Evolutionary conservation across 192 early-diverging fungal species (phyloP).

Genomic region (Backusella tuberculispora): DNA sequence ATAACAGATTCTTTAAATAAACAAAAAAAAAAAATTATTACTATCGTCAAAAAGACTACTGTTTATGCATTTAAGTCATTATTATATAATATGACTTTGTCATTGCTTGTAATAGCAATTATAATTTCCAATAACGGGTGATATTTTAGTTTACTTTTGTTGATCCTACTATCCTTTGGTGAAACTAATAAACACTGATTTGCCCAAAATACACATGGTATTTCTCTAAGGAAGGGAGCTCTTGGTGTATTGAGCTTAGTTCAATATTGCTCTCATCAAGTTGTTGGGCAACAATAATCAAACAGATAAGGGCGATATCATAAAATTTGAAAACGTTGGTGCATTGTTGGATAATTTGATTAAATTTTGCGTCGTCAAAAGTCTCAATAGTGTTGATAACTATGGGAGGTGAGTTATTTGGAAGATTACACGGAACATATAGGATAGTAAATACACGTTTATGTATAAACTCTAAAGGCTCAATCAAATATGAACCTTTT

Average conservation of each 20-base stretch:
- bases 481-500: background rate
- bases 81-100: conserved; percentile 14
- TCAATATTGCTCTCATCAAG: conserved; percentile 12
- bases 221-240: conserved; percentile 20
- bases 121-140: conserved; percentile 22
- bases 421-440: background rate
- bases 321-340: conserved; percentile 9
- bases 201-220: conserved; percentile 18
- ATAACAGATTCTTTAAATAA: conserved; percentile 18
- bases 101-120: conserved; percentile 23
- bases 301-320: conserved; percentile 8
- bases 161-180: conserved; percentile 22
- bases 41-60: too few species aligned
- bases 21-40: too few species aligned
- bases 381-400: conserved; percentile 15
- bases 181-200: conserved; percentile 15
- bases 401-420: conserved; percentile 2
- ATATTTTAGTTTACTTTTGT: conserved; percentile 16
- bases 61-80: conserved; percentile 11
- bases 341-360: conserved; percentile 20
- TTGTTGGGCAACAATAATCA: conserved; percentile 19
- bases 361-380: conserved; percentile 9
- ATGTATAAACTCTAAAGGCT: conserved; percentile 5
- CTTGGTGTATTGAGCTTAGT: conserved; percentile 9
- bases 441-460: background rate